These are phyloP conservation scores for Parmelia sp. DNA, from an alignment of 495 filamentous ascomycete genomes.

Conservation along the genomic window DNA sequence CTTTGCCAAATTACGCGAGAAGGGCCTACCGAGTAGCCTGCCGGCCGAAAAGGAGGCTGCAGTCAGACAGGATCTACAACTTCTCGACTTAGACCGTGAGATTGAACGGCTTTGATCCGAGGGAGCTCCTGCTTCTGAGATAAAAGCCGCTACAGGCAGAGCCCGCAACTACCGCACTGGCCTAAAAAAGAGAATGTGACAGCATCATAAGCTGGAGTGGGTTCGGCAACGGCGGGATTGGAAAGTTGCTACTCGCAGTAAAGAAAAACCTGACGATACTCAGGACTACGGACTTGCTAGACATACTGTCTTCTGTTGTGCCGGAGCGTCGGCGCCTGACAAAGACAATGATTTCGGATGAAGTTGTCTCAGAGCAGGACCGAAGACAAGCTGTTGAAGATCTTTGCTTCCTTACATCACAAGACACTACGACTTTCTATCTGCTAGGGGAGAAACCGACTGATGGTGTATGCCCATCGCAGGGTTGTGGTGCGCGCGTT, in stretches of 20 bases:
- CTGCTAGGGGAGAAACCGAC: conserved; percentile 11
- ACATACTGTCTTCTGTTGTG: neutral
- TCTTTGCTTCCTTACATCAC: conserved; percentile 5
- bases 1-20: neutral
- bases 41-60: neutral
- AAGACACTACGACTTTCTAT: conserved; percentile 11
- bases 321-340: neutral
- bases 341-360: conserved; percentile 7
- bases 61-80: neutral
- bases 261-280: neutral
- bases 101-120: neutral
- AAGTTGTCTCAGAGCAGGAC: conserved; percentile 1
- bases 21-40: neutral
- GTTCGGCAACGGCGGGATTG: neutral
- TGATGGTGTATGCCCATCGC: neutral
- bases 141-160: neutral
- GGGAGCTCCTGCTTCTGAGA: neutral
- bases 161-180: neutral
- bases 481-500: neutral
- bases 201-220: neutral
- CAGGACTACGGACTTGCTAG: neutral
- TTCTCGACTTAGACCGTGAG: neutral
- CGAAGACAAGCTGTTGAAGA: conserved; percentile 4
- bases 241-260: neutral
- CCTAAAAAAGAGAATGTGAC: neutral